phyloP scores from a whole-genome alignment of 306 rosid species.

The Cotoneaster glaucophyllus region DNA sequence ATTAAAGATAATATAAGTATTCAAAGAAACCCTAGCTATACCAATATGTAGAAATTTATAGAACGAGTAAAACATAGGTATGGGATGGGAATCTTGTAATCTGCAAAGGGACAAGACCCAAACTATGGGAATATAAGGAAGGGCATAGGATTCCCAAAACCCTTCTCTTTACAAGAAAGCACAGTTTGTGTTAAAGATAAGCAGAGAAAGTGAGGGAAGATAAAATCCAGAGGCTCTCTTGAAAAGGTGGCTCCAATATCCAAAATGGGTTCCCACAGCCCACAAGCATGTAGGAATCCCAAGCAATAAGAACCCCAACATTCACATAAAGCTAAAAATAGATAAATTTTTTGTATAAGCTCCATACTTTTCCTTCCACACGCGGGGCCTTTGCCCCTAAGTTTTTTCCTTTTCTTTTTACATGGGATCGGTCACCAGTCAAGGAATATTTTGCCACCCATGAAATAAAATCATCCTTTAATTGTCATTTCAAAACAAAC shows the following conservation, averaged over 20 bases:
- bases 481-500: slow-evolving; percentile 16
- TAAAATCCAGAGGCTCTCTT: slow-evolving; percentile 32
- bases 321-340: slow-evolving; percentile 53
- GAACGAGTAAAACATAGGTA: not conserved
- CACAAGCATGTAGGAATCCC: slow-evolving; percentile 73
- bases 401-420: slow-evolving; percentile 18
- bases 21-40: not conserved
- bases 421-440: slow-evolving; percentile 48
- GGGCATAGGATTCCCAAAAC: slow-evolving; percentile 90
- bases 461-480: slow-evolving; percentile 1
- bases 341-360: slow-evolving; percentile 29
- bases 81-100: slow-evolving; percentile 36
- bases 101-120: slow-evolving; percentile 51
- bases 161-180: slow-evolving; percentile 37
- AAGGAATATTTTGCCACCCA: slow-evolving; percentile 32
- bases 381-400: slow-evolving; percentile 68
- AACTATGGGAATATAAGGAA: slow-evolving; percentile 56
- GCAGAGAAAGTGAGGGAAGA: slow-evolving; percentile 44
- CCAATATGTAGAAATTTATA: not conserved
- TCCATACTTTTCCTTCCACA: slow-evolving; percentile 57
- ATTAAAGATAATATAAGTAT: not conserved
- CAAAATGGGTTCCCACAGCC: slow-evolving; percentile 52
- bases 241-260: slow-evolving; percentile 71
- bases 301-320: slow-evolving; percentile 57
- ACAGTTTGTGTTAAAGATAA: slow-evolving; percentile 60